Evolutionary conservation across 257 asterid genomes (phyloP).

Genomic region (Agastache rugosa): DNA sequence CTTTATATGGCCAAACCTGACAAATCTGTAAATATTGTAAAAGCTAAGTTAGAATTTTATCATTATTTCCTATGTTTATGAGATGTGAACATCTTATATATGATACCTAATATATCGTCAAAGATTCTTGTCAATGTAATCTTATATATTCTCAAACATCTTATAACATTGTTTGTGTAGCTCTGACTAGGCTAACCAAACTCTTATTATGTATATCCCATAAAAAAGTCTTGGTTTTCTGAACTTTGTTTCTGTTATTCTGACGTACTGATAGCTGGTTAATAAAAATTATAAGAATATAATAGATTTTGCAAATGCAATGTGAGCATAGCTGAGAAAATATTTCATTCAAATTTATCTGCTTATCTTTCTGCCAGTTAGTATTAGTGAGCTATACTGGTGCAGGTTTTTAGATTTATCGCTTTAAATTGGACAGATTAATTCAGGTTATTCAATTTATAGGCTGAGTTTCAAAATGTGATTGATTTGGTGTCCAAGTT

Average conservation of each 20-base stretch:
- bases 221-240: slow-evolving; percentile 5
- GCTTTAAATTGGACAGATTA: slow-evolving; percentile 2
- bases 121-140: not conserved
- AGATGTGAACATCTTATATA: not conserved
- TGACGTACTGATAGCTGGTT: slow-evolving; percentile 8
- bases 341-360: slow-evolving; percentile 10
- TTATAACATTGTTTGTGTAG: not conserved
- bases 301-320: not conserved
- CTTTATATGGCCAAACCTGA: slow-evolving; percentile 1
- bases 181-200: not conserved
- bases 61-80: not conserved
- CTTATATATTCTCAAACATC: not conserved
- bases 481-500: slow-evolving; percentile 77
- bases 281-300: not conserved
- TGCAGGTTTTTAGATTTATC: slow-evolving; percentile 9
- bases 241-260: slow-evolving; percentile 1
- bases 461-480: slow-evolving; percentile 92
- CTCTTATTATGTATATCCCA: not conserved
- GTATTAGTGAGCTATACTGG: not conserved
- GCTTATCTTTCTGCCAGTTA: slow-evolving; percentile 12
- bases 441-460: slow-evolving; percentile 21
- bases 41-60: not conserved
- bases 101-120: not conserved
- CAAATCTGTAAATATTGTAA: not conserved
- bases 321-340: slow-evolving; percentile 11